Percentiles rank a stretch among this genome's conserved stretches.
phyloP scores from a whole-genome alignment of 2,329 filamentous ascomycete species.

The Epichloe bromicola region DNA sequence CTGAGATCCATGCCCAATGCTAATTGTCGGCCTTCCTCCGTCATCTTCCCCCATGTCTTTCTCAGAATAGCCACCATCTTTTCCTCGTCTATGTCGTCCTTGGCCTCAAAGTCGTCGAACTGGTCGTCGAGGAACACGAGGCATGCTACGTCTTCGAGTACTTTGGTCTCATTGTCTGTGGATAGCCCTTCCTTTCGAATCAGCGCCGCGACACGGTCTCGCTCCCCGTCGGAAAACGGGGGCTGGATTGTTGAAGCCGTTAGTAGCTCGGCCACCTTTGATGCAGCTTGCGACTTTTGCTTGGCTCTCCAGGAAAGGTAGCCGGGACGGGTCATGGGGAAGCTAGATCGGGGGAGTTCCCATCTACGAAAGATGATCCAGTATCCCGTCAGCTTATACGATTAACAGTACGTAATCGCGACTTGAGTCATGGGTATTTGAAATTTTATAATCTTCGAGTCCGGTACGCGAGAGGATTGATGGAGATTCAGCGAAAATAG shows the following conservation, averaged over 20 bases:
- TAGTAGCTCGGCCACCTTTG: conserved; percentile 42
- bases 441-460: too few species aligned
- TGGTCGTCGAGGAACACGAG: conserved; percentile 81
- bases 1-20: conserved; percentile 55
- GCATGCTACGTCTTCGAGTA: conserved; percentile 75
- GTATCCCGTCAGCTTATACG: not conserved
- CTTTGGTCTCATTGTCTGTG: conserved; percentile 49
- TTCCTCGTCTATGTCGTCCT: conserved; percentile 54
- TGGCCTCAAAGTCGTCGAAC: conserved; percentile 64
- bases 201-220: conserved; percentile 51
- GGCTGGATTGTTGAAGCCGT: conserved; percentile 22
- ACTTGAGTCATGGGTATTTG: too few species aligned
- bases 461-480: too few species aligned
- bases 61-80: conserved; percentile 60
- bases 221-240: conserved; percentile 33
- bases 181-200: conserved; percentile 67
- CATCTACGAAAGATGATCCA: conserved; percentile 32
- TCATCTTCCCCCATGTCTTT: conserved; percentile 70
- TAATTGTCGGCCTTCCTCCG: conserved; percentile 44
- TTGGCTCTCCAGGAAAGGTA: conserved; percentile 71
- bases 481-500: too few species aligned
- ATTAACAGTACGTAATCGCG: too few species aligned
- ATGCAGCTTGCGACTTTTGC: conserved; percentile 52
- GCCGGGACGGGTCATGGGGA: conserved; percentile 61
- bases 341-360: conserved; percentile 64